A percentile compares a stretch with the other conserved stretches of the same genome.
Evolutionary conservation across 352 stramenopile genomes (phyloP).

Genomic region (Aphanomyces invadans): DNA sequence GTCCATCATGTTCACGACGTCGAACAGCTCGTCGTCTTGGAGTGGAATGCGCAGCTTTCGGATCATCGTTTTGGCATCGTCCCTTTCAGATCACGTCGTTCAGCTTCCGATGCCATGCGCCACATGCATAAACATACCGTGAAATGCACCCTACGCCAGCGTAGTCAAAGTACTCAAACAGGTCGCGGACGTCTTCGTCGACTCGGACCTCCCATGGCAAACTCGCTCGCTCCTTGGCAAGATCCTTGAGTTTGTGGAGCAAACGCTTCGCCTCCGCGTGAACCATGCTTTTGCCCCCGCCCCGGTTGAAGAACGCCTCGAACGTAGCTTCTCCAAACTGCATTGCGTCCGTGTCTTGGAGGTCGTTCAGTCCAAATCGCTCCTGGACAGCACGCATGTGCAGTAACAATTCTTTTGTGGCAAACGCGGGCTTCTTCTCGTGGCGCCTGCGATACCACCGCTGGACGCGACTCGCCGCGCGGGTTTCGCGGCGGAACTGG

Average conservation of each 20-base stretch:
- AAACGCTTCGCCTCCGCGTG: slow-evolving; percentile 45
- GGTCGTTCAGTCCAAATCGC: slow-evolving; percentile 29
- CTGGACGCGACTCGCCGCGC: slow-evolving; percentile 46
- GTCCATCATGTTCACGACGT: slow-evolving; percentile 80
- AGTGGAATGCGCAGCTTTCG: slow-evolving; percentile 47
- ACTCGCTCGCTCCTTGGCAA: slow-evolving; percentile 37
- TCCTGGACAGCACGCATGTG: slow-evolving; percentile 43
- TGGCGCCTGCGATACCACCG: slow-evolving; percentile 48
- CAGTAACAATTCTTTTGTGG: slow-evolving; percentile 34
- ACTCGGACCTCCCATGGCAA: slow-evolving; percentile 35
- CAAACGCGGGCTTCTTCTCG: slow-evolving; percentile 14
- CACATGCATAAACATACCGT: background rate
- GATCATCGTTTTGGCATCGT: slow-evolving; percentile 22
- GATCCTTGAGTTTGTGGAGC: slow-evolving; percentile 30
- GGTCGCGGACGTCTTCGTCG: slow-evolving; percentile 45
- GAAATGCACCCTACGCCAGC: slow-evolving; percentile 28
- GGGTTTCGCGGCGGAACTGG: slow-evolving; percentile 43
- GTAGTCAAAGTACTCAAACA: slow-evolving; percentile 68
- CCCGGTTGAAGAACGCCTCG: slow-evolving; percentile 42
- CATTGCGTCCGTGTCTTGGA: background rate
- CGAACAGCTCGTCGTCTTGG: slow-evolving; percentile 38
- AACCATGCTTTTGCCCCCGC: slow-evolving; percentile 41
- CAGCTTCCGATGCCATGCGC: slow-evolving; percentile 42
- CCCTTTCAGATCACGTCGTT: slow-evolving; percentile 32
- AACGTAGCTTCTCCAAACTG: slow-evolving; percentile 42